phyloP scores from a whole-genome alignment of 345 rosid species.

The Aegle marmelos region DNA sequence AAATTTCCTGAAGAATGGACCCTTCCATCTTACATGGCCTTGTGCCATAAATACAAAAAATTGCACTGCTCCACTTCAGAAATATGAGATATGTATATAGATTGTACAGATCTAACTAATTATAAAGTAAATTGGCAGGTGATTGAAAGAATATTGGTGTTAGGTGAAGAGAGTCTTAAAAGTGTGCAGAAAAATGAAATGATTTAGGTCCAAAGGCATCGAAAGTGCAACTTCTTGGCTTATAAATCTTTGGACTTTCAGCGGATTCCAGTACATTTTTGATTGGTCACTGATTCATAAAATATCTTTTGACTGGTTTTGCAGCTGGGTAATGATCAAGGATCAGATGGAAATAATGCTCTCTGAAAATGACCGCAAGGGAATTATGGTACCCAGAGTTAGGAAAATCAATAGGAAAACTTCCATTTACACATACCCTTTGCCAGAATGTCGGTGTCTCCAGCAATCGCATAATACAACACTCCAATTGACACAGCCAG shows the following conservation, averaged over 20 bases:
- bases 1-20: neutral
- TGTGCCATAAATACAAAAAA: neutral
- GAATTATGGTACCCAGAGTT: constrained; percentile 74
- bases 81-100: neutral
- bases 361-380: constrained; percentile 77
- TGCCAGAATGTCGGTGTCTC: constrained; percentile 85
- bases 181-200: neutral
- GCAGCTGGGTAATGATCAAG: constrained; percentile 79
- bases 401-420: constrained; percentile 82
- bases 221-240: neutral
- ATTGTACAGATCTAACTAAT: neutral
- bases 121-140: neutral
- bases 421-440: constrained; percentile 77
- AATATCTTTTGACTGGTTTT: constrained; percentile 18
- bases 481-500: constrained; percentile 21
- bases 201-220: neutral
- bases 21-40: neutral
- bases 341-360: constrained; percentile 70
- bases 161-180: neutral
- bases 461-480: constrained; percentile 50
- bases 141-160: neutral
- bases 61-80: neutral
- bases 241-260: neutral
- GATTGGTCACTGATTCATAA: neutral
- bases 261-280: neutral